phyloP scores from a whole-genome alignment of 164 flowering plant genomes.

The Tetracentron sinense region DNA sequence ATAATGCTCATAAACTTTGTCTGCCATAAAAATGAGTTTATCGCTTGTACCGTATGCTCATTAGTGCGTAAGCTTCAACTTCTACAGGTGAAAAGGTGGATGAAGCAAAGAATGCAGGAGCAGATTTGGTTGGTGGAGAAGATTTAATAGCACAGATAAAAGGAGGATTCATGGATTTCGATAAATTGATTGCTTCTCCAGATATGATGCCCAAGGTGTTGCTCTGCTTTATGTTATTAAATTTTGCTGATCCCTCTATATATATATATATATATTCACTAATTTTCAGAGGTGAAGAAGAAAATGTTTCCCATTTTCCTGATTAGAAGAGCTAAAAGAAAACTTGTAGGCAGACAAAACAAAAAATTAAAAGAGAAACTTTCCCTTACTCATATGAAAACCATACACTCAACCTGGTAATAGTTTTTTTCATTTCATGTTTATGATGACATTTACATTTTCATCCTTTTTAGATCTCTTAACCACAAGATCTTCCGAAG shows the following conservation, averaged over 20 bases:
- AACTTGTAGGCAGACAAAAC: background rate
- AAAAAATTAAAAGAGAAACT: background rate
- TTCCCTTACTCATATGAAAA: background rate
- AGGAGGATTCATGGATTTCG: conserved; percentile 95
- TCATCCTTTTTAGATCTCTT: too few species aligned
- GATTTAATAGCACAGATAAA: conserved; percentile 87
- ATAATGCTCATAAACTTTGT: too few species aligned
- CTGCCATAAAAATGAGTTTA: background rate
- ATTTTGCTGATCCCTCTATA: background rate
- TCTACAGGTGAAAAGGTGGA: conserved; percentile 85
- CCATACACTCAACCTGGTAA: background rate
- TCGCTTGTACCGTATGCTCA: conserved; percentile 4
- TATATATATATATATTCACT: background rate
- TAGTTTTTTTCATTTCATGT: background rate
- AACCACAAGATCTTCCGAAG: background rate
- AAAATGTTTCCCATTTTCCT: background rate
- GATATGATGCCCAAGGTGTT: conserved; percentile 99
- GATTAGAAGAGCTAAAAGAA: background rate
- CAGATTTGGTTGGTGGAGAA: conserved; percentile 94
- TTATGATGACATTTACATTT: background rate
- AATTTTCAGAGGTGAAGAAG: background rate
- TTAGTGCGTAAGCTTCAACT: conserved; percentile 8
- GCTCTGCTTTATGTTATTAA: conserved; percentile 10
- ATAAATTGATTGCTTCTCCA: conserved; percentile 91
- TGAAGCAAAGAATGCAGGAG: conserved; percentile 96